Evolutionary conservation across 805 yeast species (phyloP), one percentile per base, ranked within the genome.

Genomic region (Hemisphaericaspora nanyangensis): DNA sequence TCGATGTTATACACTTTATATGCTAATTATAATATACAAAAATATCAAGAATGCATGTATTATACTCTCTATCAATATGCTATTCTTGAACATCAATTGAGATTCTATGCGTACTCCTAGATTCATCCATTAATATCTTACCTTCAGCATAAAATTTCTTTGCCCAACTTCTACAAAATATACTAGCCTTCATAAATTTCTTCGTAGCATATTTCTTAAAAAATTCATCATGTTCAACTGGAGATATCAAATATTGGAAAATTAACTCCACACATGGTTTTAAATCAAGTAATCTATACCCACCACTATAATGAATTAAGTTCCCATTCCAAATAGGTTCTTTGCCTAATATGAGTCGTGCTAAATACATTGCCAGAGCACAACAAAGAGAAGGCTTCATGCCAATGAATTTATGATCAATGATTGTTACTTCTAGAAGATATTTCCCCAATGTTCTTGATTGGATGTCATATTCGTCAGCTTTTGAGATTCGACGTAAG

Each of bases 191-290:
- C 83, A 93, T 78, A 57, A 82, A 89, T 59, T 85, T 83, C 57
- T 88, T 80, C 24, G 93, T 79, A 34, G 95, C 91, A 58, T 93
- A 93, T 65, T 93, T 93, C 57, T 85, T 86, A 70, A 88, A 89
- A 55, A 91, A 88, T 59, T 88, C 96, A 55, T 87, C 95, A 63
- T 90, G 95, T 42, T 79, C 81, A 37, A 89, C 85, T 8, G 95
- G 95, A 33, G 82, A 74, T 31, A 80, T 77, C 47, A 85, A 62
- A 59, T 86, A 91, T 56, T 82, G 85, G 60, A 86, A 73, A 46
- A 91, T 77, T 68, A 83, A 72, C 46, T 79, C 80, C 41, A 85
- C 76, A 38, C 88, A 81, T 28, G 86, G 85, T 47, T 73, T 72
- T 60, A 93, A 61, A 50, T 85, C 89, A 30, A 70, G 74, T 46